Percentiles rank a stretch among this genome's conserved stretches.
Conservation (phyloP, 2,329 filamentous ascomycete species). For the Orbilia blumenaviensis region DNA sequence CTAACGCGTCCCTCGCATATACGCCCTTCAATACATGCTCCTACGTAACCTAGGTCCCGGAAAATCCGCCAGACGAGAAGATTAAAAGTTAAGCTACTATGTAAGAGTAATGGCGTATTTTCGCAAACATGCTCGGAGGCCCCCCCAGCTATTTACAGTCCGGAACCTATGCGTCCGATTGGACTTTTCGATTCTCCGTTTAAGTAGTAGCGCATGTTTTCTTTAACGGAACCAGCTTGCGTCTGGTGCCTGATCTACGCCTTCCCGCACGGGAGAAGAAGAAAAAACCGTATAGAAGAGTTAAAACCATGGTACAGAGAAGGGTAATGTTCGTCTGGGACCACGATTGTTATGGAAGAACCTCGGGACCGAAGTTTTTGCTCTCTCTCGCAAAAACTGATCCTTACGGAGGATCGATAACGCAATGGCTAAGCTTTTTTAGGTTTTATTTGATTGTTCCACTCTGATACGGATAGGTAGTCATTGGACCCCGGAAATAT, state of each 20-base stretch:
- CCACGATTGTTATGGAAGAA: not conserved
- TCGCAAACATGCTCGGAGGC: not conserved
- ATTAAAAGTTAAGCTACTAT: not conserved
- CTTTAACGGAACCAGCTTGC: not conserved
- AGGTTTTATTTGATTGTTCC: too few species aligned
- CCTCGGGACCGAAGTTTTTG: too few species aligned
- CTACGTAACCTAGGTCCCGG: not conserved
- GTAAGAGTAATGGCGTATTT: not conserved
- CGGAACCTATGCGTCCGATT: slow-evolving; percentile 2
- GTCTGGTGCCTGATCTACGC: slow-evolving; percentile 14
- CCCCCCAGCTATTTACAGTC: too few species aligned
- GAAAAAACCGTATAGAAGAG: not conserved
- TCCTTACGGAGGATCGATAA: not conserved
- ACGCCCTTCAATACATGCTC: not conserved
- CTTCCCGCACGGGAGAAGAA: not conserved
- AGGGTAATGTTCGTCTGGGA: not conserved
- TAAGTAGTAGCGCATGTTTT: not conserved
- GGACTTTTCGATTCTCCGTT: not conserved
- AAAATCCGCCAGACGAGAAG: not conserved
- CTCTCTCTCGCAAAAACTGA: too few species aligned
- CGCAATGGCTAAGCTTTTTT: too few species aligned
- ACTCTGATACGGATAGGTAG: too few species aligned
- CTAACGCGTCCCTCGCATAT: not conserved
- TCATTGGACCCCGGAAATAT: too few species aligned
- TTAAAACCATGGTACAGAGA: not conserved